Evolutionary conservation across 495 filamentous ascomycete genomes (phyloP).

Genomic region (Xylaria cubensis): DNA sequence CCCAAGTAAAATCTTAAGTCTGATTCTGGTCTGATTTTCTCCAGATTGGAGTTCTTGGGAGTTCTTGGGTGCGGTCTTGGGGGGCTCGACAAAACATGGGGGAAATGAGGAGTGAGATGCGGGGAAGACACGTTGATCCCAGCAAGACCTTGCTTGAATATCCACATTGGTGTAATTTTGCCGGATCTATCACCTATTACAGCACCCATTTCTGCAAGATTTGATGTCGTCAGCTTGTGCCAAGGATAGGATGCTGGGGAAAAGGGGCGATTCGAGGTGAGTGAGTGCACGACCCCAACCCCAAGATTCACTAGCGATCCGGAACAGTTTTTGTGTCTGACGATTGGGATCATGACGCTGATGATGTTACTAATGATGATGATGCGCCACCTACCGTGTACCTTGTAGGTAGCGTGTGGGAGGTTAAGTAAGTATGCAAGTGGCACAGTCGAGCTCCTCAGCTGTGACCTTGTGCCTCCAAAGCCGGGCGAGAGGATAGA

Average conservation of each 20-base stretch:
- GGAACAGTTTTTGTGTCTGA: conserved; percentile 3
- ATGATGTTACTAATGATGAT: background rate
- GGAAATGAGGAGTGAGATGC: conserved; percentile 20
- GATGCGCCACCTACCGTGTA: background rate
- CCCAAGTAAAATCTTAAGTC: background rate
- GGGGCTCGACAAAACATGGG: conserved; percentile 15
- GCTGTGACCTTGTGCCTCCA: background rate
- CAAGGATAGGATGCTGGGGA: conserved; percentile 22
- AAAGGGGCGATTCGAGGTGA: background rate
- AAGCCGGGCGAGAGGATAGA: background rate
- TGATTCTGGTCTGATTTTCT: background rate
- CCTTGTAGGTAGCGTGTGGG: background rate
- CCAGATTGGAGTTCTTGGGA: background rate
- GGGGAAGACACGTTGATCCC: conserved; percentile 13
- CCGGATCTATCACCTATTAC: conserved; percentile 23
- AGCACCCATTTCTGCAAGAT: background rate
- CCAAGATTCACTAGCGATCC: background rate
- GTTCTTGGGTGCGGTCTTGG: background rate
- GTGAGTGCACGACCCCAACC: background rate
- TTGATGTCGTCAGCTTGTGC: conserved; percentile 9
- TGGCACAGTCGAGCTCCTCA: background rate
- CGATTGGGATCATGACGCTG: background rate
- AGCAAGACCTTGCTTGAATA: background rate
- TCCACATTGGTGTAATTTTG: conserved; percentile 1
- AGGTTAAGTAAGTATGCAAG: background rate